phyloP scores from a whole-genome alignment of 2,329 filamentous ascomycete species.

The Rhexocercosporidium sp. region DNA sequence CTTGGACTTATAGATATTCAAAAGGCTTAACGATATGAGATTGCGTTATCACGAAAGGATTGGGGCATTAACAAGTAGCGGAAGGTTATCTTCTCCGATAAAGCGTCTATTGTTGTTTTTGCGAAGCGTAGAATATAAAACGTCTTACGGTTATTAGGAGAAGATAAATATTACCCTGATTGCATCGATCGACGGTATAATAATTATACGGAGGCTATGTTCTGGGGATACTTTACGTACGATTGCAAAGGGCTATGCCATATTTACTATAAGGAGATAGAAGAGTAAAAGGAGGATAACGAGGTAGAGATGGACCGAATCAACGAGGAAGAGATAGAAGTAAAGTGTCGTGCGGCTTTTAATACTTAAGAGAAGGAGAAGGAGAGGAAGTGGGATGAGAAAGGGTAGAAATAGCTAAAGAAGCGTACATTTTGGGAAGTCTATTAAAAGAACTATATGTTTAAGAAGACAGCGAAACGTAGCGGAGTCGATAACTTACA shows the following conservation, averaged over 20 bases:
- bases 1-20: conserved; percentile 11
- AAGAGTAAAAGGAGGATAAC: conserved; percentile 7
- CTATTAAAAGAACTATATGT: conserved; percentile 12
- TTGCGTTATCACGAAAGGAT: conserved; percentile 6
- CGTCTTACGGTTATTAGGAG: neutral
- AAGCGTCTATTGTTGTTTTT: conserved; percentile 13
- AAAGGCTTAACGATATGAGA: conserved; percentile 8
- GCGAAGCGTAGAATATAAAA: neutral
- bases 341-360: neutral
- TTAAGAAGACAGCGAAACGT: neutral
- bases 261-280: conserved; percentile 18
- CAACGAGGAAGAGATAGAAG: conserved; percentile 1
- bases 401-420: neutral
- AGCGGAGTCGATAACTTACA: conserved; percentile 6
- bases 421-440: neutral
- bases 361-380: conserved; percentile 3
- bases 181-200: conserved; percentile 14
- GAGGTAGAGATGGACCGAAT: neutral
- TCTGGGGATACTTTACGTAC: conserved; percentile 16
- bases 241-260: conserved; percentile 16
- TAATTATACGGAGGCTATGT: conserved; percentile 15
- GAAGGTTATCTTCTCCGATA: conserved; percentile 16
- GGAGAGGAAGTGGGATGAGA: neutral
- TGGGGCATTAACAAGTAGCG: neutral
- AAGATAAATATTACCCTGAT: conserved; percentile 15